phyloP scores from a whole-genome alignment of 1,284 basidiomycete species.

The Malassezia yamatoensis region DNA sequence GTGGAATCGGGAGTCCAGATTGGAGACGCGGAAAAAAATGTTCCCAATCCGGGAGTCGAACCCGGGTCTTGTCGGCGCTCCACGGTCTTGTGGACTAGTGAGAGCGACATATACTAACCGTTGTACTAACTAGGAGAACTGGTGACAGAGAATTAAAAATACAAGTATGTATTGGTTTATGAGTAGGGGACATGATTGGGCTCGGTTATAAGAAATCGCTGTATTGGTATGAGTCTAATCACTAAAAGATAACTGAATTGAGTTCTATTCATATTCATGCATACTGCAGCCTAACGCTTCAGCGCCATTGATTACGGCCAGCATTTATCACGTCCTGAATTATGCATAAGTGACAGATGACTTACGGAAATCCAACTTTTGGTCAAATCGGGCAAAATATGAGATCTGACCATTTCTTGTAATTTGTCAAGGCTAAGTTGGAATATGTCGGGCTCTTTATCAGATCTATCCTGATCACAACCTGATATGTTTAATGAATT shows the following conservation, averaged over 20 bases:
- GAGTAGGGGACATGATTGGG: too few species aligned
- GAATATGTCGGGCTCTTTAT: too few species aligned
- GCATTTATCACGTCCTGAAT: slow-evolving; percentile 6
- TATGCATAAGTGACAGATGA: not conserved
- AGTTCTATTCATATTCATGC: too few species aligned
- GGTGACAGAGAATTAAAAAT: not conserved
- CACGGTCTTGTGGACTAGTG: slow-evolving; percentile 7
- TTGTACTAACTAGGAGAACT: slow-evolving; percentile 21
- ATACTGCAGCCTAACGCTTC: too few species aligned
- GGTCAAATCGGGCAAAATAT: not conserved
- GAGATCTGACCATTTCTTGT: not conserved
- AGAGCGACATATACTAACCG: slow-evolving; percentile 24
- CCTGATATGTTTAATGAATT: too few species aligned
- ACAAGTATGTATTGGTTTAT: too few species aligned
- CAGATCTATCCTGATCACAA: too few species aligned
- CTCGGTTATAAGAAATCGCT: too few species aligned
- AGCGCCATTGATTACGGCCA: slow-evolving; percentile 1
- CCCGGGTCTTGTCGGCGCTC: slow-evolving; percentile 21
- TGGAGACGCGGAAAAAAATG: slow-evolving; percentile 12
- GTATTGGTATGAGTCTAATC: too few species aligned
- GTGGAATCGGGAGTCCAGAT: not conserved
- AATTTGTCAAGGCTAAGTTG: not conserved
- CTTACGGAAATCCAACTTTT: slow-evolving; percentile 7
- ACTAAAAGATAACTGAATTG: too few species aligned
- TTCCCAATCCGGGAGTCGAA: slow-evolving; percentile 23